Base-by-base conservation (phyloP, 139 green algal genomes). In the Micractinium sp. region DNA sequence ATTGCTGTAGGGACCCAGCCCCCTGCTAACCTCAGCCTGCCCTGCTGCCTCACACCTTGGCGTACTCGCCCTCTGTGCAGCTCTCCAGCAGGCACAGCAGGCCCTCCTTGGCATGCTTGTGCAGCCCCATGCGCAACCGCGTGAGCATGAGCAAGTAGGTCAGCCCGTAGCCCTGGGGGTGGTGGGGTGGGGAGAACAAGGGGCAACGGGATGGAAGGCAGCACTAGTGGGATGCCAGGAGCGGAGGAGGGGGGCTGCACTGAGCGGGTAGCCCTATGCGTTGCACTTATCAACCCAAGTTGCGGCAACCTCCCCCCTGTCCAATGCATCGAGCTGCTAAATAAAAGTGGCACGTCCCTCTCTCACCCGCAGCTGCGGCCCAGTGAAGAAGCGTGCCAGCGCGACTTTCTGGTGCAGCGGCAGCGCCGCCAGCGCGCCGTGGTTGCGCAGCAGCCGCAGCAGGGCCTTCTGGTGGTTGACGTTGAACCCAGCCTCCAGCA, bases 61-160 rank as follows among this genome's bases (percentile, higher is more conserved):
- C 78, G 53, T 82, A 86, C 80, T 95, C 93, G 14, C 82, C 31
- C 14, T 14, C 41, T 0, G 71, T 93, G 90, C 91, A 93, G 85
- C 88, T 93, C 88, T 95, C 93, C 87, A 93, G 74, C 87, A 95
- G 87, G 90, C 93, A 95, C 38, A 74, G 15, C 88, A 95, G 90
- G 33, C 89, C 93, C 88, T 95, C 93, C 71, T 93, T 93, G 47
- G 90, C 91, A 23, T 92, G 84, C 89, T 95, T 95, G 93, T 95
- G 93, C 77, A 92, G 66, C 38, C 88, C 89, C 16, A 41, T 33
- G 23, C 90, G 87, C 23, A 91, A 69, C n/a, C 81, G 74, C 0
- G 86, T 27, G 9, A 75, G 39, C 84, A 78, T 87, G 25, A 87
- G 73, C 27, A 93, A 33, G 23, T 77, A 92, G 0, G 88, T 91